Evolutionary conservation across 2,329 filamentous ascomycete species (phyloP).

Genomic region (Tympanopsis confertula): DNA sequence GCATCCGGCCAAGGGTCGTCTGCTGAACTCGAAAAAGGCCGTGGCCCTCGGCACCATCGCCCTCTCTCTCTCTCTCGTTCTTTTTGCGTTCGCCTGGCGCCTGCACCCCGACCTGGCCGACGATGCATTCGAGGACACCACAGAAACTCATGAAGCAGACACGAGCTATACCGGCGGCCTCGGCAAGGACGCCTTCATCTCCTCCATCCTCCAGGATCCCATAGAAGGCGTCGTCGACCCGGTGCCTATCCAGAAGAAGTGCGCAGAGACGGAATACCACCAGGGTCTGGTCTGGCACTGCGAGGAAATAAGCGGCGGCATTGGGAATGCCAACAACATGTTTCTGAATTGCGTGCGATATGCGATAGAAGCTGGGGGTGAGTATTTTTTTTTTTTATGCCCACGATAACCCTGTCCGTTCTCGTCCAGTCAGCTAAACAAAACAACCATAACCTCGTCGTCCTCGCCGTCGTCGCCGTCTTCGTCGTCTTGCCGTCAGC

Average conservation of each 20-base stretch:
- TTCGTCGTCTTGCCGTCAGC: too few relatives aligned
- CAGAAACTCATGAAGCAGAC: too few relatives aligned
- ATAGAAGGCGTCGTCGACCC: constrained; percentile 13
- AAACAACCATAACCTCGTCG: constrained; percentile 16
- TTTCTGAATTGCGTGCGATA: constrained; percentile 27
- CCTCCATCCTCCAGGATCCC: not conserved
- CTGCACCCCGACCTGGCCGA: too few relatives aligned
- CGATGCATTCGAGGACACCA: too few relatives aligned
- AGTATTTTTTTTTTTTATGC: constrained; percentile 20
- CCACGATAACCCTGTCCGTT: too few relatives aligned
- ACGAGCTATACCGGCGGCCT: too few relatives aligned
- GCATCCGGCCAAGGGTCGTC: too few relatives aligned
- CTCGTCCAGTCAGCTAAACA: constrained; percentile 17
- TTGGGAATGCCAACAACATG: constrained; percentile 26
- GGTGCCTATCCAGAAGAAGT: constrained; percentile 17
- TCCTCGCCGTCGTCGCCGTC: constrained; percentile 4
- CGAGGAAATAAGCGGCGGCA: constrained; percentile 23
- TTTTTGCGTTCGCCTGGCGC: too few relatives aligned
- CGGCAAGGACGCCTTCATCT: not conserved
- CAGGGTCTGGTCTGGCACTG: constrained; percentile 23
- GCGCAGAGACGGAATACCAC: constrained; percentile 17
- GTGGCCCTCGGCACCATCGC: too few relatives aligned
- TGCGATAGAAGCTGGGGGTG: constrained; percentile 22
- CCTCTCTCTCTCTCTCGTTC: too few relatives aligned
- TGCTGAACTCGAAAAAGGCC: too few relatives aligned